These are phyloP conservation scores for Lepidium aucheri DNA, from an alignment of 345 rosid species.

Conservation along the genomic window DNA sequence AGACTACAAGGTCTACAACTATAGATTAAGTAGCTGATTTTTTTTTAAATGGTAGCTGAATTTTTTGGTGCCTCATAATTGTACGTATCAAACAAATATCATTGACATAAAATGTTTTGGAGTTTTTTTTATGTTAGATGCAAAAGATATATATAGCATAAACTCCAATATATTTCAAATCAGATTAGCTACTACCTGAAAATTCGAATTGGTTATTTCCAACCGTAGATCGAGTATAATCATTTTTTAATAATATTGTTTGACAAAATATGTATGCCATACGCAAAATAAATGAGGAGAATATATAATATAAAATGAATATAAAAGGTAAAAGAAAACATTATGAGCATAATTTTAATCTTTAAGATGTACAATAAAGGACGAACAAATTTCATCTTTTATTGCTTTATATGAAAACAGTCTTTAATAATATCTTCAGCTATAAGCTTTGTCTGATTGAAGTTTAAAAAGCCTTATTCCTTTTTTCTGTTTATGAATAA, in stretches of 20 bases:
- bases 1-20: no score
- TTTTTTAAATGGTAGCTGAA: no score
- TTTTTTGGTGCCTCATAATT: no score
- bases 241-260: conserved; percentile 2
- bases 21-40: no score
- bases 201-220: not conserved
- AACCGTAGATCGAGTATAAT: conserved; percentile 8
- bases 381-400: conserved; percentile 26
- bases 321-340: conserved; percentile 24
- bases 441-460: conserved; percentile 27
- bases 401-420: conserved; percentile 12
- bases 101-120: no score
- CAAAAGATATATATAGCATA: not conserved
- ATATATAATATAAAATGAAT: conserved; percentile 13
- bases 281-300: conserved; percentile 13
- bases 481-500: conserved; percentile 1
- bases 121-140: no score
- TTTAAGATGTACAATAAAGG: conserved; percentile 29
- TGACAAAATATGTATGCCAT: conserved; percentile 18
- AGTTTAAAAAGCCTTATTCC: conserved; percentile 28
- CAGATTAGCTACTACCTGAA: not conserved
- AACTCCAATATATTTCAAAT: conserved; percentile 12
- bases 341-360: conserved; percentile 20
- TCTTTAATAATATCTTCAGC: conserved; percentile 17
- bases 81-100: no score